Evolutionary conservation across 2,329 filamentous ascomycete species (phyloP), one percentile per base, ranked within the genome.

Genomic region (Bipolaris victoriae): DNA sequence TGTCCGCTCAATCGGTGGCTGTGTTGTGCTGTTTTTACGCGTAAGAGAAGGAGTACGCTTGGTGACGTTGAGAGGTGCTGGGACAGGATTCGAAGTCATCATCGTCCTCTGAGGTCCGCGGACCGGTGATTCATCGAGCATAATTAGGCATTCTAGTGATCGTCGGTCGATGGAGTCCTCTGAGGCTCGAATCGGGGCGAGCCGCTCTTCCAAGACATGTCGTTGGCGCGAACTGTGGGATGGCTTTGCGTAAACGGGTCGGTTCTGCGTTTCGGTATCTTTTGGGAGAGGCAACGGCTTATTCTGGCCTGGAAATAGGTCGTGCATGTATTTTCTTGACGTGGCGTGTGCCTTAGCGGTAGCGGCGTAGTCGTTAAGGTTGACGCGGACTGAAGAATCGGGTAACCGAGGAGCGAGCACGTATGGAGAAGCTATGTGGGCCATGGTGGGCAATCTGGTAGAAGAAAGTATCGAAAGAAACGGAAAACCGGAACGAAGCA

Each of bases 361-460:
- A n/a, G 43, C 24, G 11, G 55, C n/a, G 54, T 68, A 63, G 7
- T 45, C 63, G 1, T 61, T 40, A 35, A 68, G 68, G 51, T 69
- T 63, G 10, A 67, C 59, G 46, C 65, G 66, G 57, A 67, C 66
- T 31, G 62, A 65, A 55, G 58, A 57, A 51, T 59, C 66, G 7
- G 68, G 68, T 9, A 70, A 58, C n/a, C 62, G 47, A n/a, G 69
- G 60, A 29, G 65, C 59, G 9, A 69, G 61, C 37, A 57, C 52
- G 13, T 59, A 55, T 22, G 61, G 60, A 26, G 63, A 53, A 37
- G 57, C 49, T 57, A 51, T 41, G 29, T 61, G 41, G 24, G 63
- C 52, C 66, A 70, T 69, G 7, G 9, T 57, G 55, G 52, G 40
- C 35, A 41, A 62, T 57, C 31, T 43, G 13, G 18, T 10, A 39